These are phyloP conservation scores for Aspergillus heteromorphus DNA, from an alignment of 495 filamentous ascomycete genomes.

Conservation along the genomic window DNA sequence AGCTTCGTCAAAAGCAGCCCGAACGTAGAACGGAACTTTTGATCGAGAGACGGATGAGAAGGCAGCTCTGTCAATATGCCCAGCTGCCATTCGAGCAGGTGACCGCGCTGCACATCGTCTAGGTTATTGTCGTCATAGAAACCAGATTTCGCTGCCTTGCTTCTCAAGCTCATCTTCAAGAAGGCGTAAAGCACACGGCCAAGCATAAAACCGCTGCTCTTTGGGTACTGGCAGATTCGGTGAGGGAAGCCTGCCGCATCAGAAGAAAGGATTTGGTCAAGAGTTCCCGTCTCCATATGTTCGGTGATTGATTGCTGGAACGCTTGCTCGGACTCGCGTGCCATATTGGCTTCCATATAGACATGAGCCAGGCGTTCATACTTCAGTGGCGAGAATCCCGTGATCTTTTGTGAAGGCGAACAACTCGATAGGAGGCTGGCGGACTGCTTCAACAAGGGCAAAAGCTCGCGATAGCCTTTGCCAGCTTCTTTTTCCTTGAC, in stretches of 20 bases:
- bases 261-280: constrained; percentile 29
- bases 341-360: constrained; percentile 34
- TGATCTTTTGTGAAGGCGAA: constrained; percentile 33
- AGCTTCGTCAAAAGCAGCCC: constrained; percentile 29
- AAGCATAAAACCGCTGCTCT: constrained; percentile 39
- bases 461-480: constrained; percentile 28
- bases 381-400: constrained; percentile 48
- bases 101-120: constrained; percentile 29
- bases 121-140: constrained; percentile 42
- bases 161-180: constrained; percentile 39
- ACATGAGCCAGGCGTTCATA: constrained; percentile 48
- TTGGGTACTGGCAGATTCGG: constrained; percentile 26
- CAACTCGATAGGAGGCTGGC: constrained; percentile 39
- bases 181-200: constrained; percentile 43
- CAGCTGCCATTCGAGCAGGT: constrained; percentile 56
- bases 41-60: constrained; percentile 20
- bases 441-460: constrained; percentile 45
- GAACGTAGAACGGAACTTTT: constrained; percentile 28
- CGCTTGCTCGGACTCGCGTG: constrained; percentile 30
- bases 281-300: constrained; percentile 39
- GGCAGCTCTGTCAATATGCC: constrained; percentile 31
- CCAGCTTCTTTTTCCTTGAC: constrained; percentile 43
- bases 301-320: constrained; percentile 42
- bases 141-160: constrained; percentile 16
- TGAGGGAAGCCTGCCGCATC: constrained; percentile 23